phyloP scores from a whole-genome alignment of 257 asterid genomes.

The Penstemon eatonii region DNA sequence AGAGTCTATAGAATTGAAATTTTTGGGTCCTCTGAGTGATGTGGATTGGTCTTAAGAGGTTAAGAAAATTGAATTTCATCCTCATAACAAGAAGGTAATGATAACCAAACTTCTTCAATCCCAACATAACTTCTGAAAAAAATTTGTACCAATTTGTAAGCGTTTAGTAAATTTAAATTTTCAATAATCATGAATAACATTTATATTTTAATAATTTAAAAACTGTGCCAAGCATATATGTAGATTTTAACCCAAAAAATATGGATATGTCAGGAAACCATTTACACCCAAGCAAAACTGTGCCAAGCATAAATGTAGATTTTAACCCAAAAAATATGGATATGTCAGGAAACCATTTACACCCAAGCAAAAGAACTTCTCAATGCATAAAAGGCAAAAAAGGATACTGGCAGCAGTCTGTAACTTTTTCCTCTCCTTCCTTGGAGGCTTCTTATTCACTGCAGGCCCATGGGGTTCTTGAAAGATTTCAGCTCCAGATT shows the following conservation, averaged over 20 bases:
- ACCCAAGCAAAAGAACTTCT: conserved; percentile 15
- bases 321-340: conserved; percentile 1
- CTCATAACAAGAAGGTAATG: conserved; percentile 12
- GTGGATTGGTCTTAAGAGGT: conserved; percentile 54
- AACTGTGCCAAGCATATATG: conserved; percentile 2
- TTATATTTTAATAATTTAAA: neutral
- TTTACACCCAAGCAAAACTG: conserved; percentile 15
- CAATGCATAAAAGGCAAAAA: conserved; percentile 29
- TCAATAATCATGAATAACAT: conserved; percentile 10
- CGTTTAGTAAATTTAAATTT: conserved; percentile 7
- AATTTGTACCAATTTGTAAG: conserved; percentile 3
- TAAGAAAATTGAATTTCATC: conserved; percentile 40
- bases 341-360: conserved; percentile 18
- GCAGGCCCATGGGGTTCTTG: conserved; percentile 49
- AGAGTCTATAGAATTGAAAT: conserved; percentile 35
- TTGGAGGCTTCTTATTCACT: conserved; percentile 61
- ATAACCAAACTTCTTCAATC: neutral
- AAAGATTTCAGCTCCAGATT: conserved; percentile 36
- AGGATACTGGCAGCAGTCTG: conserved; percentile 71
- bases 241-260: neutral
- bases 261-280: conserved; percentile 12
- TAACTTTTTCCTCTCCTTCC: conserved; percentile 74
- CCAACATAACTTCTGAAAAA: conserved; percentile 4
- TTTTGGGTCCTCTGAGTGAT: conserved; percentile 45
- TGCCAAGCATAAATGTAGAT: neutral